Percentiles rank a stretch among this genome's conserved stretches.
These are phyloP conservation scores for Pseudoneurospora amorphoporcata DNA, from an alignment of 495 filamentous ascomycete genomes.

Conservation along the genomic window DNA sequence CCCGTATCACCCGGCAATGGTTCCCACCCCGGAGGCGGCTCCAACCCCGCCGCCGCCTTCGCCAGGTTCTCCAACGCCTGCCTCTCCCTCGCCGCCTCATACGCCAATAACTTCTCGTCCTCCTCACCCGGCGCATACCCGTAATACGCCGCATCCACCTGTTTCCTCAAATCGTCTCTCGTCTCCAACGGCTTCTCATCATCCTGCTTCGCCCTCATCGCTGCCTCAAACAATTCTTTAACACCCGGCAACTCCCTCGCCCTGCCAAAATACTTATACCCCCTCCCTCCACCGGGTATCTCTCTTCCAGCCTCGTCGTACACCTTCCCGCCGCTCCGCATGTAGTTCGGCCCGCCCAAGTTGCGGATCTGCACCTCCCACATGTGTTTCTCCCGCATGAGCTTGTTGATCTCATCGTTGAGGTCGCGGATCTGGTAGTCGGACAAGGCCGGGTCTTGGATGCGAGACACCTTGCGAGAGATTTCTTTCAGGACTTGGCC, in stretches of 20 bases:
- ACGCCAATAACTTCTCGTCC: constrained; percentile 71
- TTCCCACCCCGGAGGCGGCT: constrained; percentile 60
- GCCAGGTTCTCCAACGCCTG: constrained; percentile 59
- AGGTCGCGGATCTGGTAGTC: constrained; percentile 97
- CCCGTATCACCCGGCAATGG: constrained; percentile 77
- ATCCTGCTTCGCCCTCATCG: constrained; percentile 39
- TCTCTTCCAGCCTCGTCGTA: constrained; percentile 90
- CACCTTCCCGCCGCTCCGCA: constrained; percentile 77
- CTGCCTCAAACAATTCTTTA: constrained; percentile 88
- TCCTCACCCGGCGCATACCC: constrained; percentile 93
- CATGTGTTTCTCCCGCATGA: constrained; percentile 96
- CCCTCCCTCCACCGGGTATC: constrained; percentile 80
- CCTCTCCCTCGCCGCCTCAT: constrained; percentile 75
- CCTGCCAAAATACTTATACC: constrained; percentile 77
- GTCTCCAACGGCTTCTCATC: constrained; percentile 50
- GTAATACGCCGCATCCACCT: constrained; percentile 92
- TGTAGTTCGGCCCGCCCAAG: constrained; percentile 93
- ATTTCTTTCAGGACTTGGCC: constrained; percentile 96
- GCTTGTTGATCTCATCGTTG: constrained; percentile 98
- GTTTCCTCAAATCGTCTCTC: constrained; percentile 59
- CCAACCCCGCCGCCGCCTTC: constrained; percentile 15
- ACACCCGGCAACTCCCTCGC: constrained; percentile 88
- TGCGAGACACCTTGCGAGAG: constrained; percentile 88
- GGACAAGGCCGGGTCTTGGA: constrained; percentile 78
- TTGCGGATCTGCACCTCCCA: constrained; percentile 96